A percentile compares a stretch with the other conserved stretches of the same genome.
phyloP scores from a whole-genome alignment of 2,329 filamentous ascomycete species.

The Alternaria arbusti region DNA sequence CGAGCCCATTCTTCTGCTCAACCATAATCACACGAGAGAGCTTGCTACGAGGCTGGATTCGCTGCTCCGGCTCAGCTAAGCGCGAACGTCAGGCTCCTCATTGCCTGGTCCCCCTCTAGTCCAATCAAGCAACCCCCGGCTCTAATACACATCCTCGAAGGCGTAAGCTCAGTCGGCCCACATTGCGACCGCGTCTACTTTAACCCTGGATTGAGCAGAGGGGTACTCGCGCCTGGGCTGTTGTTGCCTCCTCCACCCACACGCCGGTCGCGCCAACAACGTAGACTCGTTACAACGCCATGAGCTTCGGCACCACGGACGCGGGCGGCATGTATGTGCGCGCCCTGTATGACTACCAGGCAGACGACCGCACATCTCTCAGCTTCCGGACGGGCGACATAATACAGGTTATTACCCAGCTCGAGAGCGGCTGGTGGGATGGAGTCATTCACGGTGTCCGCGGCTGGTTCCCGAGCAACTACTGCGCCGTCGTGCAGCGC shows the following conservation, averaged over 20 bases:
- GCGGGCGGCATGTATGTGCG: conserved; percentile 80
- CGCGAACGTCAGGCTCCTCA: conserved; percentile 44
- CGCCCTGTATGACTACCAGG: conserved; percentile 93
- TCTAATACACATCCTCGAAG: conserved; percentile 34
- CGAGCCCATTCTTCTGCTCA: conserved; percentile 15
- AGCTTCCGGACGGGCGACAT: conserved; percentile 97
- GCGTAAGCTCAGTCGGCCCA: conserved; percentile 27
- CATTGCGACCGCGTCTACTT: conserved; percentile 19
- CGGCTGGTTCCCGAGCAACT: conserved; percentile 99
- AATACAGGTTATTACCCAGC: conserved; percentile 96
- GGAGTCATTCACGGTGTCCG: conserved; percentile 95
- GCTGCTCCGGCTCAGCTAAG: conserved; percentile 31
- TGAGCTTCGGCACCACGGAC: conserved; percentile 48
- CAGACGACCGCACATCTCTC: conserved; percentile 93
- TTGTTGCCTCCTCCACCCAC: conserved; percentile 14
- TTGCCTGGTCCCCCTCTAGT: conserved; percentile 41
- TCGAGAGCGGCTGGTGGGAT: conserved; percentile 99
- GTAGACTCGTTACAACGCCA: background rate
- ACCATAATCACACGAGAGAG: conserved; percentile 16
- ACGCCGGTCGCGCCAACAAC: conserved; percentile 20
- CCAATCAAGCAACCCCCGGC: conserved; percentile 42
- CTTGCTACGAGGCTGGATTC: conserved; percentile 34
- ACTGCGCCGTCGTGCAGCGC: conserved; percentile 84
- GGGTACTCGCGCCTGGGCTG: conserved; percentile 18
- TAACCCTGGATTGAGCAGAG: conserved; percentile 25